Base-by-base conservation (phyloP, 108 stramenopile species). In the Nitzschia sp. region DNA sequence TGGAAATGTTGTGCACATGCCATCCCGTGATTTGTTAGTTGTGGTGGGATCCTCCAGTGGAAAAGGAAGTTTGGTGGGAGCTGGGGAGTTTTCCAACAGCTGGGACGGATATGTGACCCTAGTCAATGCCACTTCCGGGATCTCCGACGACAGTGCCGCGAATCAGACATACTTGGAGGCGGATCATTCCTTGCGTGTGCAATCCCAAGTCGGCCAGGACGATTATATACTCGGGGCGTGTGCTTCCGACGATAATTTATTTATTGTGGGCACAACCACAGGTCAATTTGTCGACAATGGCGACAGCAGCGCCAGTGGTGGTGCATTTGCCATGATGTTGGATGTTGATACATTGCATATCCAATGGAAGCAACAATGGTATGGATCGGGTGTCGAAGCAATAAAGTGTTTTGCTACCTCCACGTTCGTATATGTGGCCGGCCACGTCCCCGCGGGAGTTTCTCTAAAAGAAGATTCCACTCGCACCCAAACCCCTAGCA, bases 51-150 rank as follows among this genome's bases (percentile, higher is more conserved):
- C 66, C 26, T 38, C 66, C 1, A 55, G 29, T 34, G 66, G 66
- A 27, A 41, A 26, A 4, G 66, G 66, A 1, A 47, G 47, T 38
- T 53, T 25, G 5, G 57, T 69, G 3, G 68, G 68, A 4, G 68
- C 68, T 1, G 68, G 68, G 6, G 55, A 17, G 1, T 19, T 8
- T 1, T 53, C 68, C 2, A 54, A 36, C 56, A 48, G 19, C 27
- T 69, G 68, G 68, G 58, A 69, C 22, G 68, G 68, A 19, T 69
- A 55, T 32, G 0, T 69, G 1, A 69, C 68, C 2, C 1, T 31
- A 28, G 57, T 69, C 8, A 45, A 69, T 36, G 53, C 53, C 22
- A 31, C 31, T 1, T 22, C 19, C 6, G 68, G 68, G 28, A 4
- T 19, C 6, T 16, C 58, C 13, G 57, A 69, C 23, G 60, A 61